These are phyloP conservation scores for Neoascochyta sp. DNA, from an alignment of 2,329 filamentous ascomycete species.

Conservation along the genomic window DNA sequence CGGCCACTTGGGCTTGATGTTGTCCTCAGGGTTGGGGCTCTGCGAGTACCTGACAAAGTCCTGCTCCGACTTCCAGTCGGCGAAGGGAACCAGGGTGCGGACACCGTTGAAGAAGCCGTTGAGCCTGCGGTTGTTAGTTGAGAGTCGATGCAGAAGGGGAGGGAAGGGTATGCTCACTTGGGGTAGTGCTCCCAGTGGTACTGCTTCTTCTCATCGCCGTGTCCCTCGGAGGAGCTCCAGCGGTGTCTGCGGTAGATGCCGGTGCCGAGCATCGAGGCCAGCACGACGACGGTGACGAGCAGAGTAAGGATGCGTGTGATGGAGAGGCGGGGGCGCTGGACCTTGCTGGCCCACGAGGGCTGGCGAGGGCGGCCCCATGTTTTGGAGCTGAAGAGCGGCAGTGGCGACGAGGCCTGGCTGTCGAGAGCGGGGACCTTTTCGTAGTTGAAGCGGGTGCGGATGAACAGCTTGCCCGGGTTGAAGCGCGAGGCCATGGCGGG, in stretches of 20 bases:
- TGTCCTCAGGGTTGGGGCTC: slow-evolving; percentile 38
- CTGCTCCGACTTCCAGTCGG: slow-evolving; percentile 46
- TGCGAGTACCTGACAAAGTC: slow-evolving; percentile 40
- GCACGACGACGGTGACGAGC: slow-evolving; percentile 39
- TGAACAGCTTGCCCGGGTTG: slow-evolving; percentile 46
- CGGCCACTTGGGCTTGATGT: slow-evolving; percentile 38
- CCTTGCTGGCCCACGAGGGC: slow-evolving; percentile 38
- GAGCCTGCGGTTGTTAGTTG: slow-evolving; percentile 33
- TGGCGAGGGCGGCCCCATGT: slow-evolving; percentile 34
- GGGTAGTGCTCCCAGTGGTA: slow-evolving; percentile 48
- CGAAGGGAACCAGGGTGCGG: slow-evolving; percentile 43
- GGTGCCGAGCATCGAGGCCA: slow-evolving; percentile 42
- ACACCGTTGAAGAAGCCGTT: slow-evolving; percentile 50
- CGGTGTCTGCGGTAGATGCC: slow-evolving; percentile 41
- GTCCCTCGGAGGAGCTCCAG: slow-evolving; percentile 31
- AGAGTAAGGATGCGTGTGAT: slow-evolving; percentile 42
- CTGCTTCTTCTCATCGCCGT: slow-evolving; percentile 32
- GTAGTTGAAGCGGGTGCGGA: slow-evolving; percentile 45
- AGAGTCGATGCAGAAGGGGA: not conserved
- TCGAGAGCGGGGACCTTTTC: slow-evolving; percentile 45
- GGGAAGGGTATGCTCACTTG: slow-evolving; percentile 28
- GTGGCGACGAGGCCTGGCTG: slow-evolving; percentile 39
- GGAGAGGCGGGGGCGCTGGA: slow-evolving; percentile 43
- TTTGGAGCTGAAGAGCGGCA: slow-evolving; percentile 39
- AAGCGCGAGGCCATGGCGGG: slow-evolving; percentile 37